Percentiles rank a stretch among this genome's conserved stretches.
phyloP scores from a whole-genome alignment of 2,329 filamentous ascomycete species.

The Aphanocladium album region DNA sequence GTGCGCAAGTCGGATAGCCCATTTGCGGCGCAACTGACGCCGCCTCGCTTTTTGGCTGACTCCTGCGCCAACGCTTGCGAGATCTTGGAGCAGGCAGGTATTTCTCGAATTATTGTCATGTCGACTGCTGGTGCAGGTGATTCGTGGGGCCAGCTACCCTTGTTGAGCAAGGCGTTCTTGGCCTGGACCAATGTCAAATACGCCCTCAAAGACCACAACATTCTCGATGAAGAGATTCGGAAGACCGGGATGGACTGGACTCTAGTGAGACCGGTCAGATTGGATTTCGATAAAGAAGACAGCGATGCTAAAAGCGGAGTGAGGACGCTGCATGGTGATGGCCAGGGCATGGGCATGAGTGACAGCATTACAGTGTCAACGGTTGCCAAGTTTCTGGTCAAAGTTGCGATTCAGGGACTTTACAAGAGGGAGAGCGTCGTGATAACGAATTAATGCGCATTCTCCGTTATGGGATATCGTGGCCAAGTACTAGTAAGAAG shows the following conservation, averaged over 20 bases:
- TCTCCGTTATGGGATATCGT: too few relatives aligned
- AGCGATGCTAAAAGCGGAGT: constrained; percentile 17
- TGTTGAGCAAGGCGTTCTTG: constrained; percentile 32
- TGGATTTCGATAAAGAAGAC: constrained; percentile 25
- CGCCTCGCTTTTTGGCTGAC: constrained; percentile 34
- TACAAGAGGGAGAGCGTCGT: neutral
- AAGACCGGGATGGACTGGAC: constrained; percentile 31
- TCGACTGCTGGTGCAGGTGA: constrained; percentile 36
- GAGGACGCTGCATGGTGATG: constrained; percentile 24
- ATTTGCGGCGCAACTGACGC: constrained; percentile 33
- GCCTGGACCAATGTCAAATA: constrained; percentile 36
- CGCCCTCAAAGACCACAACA: constrained; percentile 31
- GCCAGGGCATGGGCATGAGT: constrained; percentile 26
- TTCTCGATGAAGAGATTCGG: constrained; percentile 33
- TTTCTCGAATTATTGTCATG: constrained; percentile 32
- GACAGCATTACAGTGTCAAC: constrained; percentile 25
- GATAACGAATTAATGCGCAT: neutral
- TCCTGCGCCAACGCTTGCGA: constrained; percentile 31
- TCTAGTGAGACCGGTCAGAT: constrained; percentile 28
- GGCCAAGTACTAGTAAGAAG: too few relatives aligned
- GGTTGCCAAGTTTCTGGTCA: constrained; percentile 30
- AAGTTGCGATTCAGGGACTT: constrained; percentile 24
- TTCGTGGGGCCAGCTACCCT: constrained; percentile 30
- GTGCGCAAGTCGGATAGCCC: constrained; percentile 36
- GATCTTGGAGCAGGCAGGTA: constrained; percentile 26